A percentile compares a stretch with the other conserved stretches of the same genome.
Conservation (phyloP, 2,329 filamentous ascomycete genomes). For the Curvularia lunata region DNA sequence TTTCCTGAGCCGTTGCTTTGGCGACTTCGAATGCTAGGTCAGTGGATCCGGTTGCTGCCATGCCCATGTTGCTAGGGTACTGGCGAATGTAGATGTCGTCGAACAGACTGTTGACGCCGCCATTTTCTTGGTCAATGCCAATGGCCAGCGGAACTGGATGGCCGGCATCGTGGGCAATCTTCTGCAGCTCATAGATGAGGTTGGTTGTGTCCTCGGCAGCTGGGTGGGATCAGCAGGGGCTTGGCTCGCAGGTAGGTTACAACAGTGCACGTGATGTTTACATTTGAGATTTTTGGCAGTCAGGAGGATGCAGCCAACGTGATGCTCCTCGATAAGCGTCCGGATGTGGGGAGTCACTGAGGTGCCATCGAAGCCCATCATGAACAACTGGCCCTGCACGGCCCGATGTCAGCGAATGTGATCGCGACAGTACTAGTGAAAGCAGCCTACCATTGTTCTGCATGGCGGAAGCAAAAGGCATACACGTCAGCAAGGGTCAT, state of each 20-base stretch:
- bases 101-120: conserved; percentile 94
- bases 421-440: conserved; percentile 19
- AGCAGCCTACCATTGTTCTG: conserved; percentile 54
- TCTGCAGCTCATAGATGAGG: conserved; percentile 89
- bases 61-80: conserved; percentile 95
- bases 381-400: conserved; percentile 78
- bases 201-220: conserved; percentile 88
- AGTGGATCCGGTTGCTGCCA: conserved; percentile 87
- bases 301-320: conserved; percentile 85
- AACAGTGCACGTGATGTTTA: conserved; percentile 51
- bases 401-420: conserved; percentile 37
- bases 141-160: conserved; percentile 90
- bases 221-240: conserved; percentile 52
- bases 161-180: conserved; percentile 86
- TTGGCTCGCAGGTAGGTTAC: conserved; percentile 14
- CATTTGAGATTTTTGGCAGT: conserved; percentile 87
- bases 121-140: conserved; percentile 95
- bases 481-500: conserved; percentile 41
- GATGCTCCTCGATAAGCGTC: conserved; percentile 79
- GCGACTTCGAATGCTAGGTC: conserved; percentile 88
- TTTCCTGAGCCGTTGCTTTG: conserved; percentile 89
- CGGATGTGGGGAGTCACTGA: conserved; percentile 83
- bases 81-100: conserved; percentile 96
- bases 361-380: conserved; percentile 87
- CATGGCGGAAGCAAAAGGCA: conserved; percentile 29